A percentile compares a stretch with the other conserved stretches of the same genome.
These are phyloP conservation scores for Ceratobasidium sp. DNA, from an alignment of 1,284 basidiomycete genomes.

Conservation along the genomic window DNA sequence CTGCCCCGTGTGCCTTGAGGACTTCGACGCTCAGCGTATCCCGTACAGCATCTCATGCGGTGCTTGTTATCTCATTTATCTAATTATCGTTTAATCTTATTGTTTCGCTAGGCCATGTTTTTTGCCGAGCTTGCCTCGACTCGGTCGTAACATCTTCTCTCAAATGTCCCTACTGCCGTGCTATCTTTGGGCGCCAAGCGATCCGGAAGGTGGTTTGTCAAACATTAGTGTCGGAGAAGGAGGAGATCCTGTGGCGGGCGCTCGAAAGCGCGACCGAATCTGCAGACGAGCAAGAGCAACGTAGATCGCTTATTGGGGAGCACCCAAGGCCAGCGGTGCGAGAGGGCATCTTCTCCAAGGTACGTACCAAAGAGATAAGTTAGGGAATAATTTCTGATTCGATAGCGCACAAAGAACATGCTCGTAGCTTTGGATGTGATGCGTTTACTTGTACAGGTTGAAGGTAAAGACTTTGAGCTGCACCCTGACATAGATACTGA, in stretches of 20 bases:
- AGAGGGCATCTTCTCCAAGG: conserved; percentile 7
- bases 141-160: conserved; percentile 5
- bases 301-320: neutral
- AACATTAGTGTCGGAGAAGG: neutral
- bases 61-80: neutral
- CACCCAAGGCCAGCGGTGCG: neutral
- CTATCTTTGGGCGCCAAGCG: neutral
- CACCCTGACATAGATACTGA: conserved; percentile 1
- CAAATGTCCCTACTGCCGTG: conserved; percentile 33
- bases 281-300: neutral
- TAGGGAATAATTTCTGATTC: too few relatives aligned
- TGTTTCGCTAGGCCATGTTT: conserved; percentile 24
- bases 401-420: neutral
- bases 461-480: neutral
- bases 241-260: conserved; percentile 22
- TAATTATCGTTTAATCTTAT: neutral
- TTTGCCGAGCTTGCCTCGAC: conserved; percentile 27
- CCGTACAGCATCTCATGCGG: conserved; percentile 33
- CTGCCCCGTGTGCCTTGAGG: conserved; percentile 25
- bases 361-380: neutral
- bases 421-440: conserved; percentile 9
- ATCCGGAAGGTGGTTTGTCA: conserved; percentile 23
- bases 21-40: conserved; percentile 9
- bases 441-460: neutral
- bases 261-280: conserved; percentile 16